Evolutionary conservation across 1,139 yeast species (phyloP).

Genomic region (Pichia norvegensis): DNA sequence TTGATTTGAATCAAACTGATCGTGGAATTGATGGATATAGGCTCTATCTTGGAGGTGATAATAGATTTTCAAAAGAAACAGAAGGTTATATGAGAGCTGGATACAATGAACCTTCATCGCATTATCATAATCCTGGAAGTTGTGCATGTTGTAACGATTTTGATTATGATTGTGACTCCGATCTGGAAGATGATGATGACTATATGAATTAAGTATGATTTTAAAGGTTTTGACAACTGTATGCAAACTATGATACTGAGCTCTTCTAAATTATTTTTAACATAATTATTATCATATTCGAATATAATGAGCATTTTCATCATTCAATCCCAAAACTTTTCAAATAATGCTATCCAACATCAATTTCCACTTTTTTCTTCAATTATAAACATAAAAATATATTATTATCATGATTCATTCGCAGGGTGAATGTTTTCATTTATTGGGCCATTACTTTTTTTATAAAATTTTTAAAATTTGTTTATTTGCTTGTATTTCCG

Average conservation of each 20-base stretch:
- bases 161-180: conserved; percentile 23
- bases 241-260: too few species aligned
- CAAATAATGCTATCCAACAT: too few species aligned
- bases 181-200: conserved; percentile 22
- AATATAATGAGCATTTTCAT: too few species aligned
- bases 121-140: conserved; percentile 19
- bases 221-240: too few species aligned
- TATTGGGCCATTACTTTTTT: neutral
- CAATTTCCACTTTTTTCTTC: too few species aligned
- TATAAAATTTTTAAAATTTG: neutral
- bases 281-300: too few species aligned
- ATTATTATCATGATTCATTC: neutral
- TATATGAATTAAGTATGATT: conserved; percentile 4
- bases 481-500: neutral
- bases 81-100: conserved; percentile 37
- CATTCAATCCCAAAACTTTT: too few species aligned
- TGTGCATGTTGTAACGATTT: conserved; percentile 6
- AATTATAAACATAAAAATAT: too few species aligned
- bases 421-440: conserved; percentile 2
- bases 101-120: conserved; percentile 18
- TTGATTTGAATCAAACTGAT: conserved; percentile 25
- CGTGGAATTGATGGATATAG: conserved; percentile 31
- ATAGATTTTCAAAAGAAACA: conserved; percentile 32
- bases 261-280: neutral
- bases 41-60: conserved; percentile 22